Evolutionary conservation across 2,329 filamentous ascomycete genomes (phyloP).

Genomic region (Beauveria bassiana): DNA sequence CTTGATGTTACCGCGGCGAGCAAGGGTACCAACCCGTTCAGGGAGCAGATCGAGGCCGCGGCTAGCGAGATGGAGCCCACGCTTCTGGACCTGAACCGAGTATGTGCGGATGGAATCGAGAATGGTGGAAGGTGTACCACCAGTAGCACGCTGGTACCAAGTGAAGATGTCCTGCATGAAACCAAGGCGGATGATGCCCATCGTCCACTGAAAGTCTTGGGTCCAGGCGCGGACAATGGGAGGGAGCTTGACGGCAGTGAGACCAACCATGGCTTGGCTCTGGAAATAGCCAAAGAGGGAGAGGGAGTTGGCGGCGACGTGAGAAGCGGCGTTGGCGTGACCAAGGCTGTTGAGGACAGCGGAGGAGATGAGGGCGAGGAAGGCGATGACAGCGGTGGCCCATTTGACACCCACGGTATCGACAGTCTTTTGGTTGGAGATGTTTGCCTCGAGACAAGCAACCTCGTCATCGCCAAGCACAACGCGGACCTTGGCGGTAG

Average conservation of each 20-base stretch:
- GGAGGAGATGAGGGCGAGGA: conserved; percentile 73
- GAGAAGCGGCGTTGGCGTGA: conserved; percentile 87
- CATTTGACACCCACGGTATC: conserved; percentile 83
- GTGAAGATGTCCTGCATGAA: conserved; percentile 86
- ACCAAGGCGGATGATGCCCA: conserved; percentile 84
- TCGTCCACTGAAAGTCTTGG: conserved; percentile 96
- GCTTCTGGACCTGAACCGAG: conserved; percentile 77
- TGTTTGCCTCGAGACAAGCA: conserved; percentile 78
- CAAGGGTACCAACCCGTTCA: conserved; percentile 33
- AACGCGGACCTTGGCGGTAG: conserved; percentile 73
- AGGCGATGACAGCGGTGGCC: conserved; percentile 81
- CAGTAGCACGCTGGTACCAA: conserved; percentile 93
- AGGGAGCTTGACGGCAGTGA: conserved; percentile 72
- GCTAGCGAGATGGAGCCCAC: conserved; percentile 36
- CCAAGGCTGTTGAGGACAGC: conserved; percentile 84
- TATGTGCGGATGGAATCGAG: conserved; percentile 65
- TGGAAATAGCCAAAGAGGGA: conserved; percentile 96
- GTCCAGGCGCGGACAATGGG: conserved; percentile 91
- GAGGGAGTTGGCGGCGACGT: conserved; percentile 86
- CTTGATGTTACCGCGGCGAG: conserved; percentile 48
- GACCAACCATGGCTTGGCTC: conserved; percentile 82
- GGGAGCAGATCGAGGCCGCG: conserved; percentile 48
- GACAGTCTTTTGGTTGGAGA: conserved; percentile 90
- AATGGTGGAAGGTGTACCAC: conserved; percentile 72
- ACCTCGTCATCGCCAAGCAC: conserved; percentile 61